These are phyloP conservation scores for Coemansia sp. DNA, from an alignment of 192 early-diverging fungal species.

Conservation along the genomic window DNA sequence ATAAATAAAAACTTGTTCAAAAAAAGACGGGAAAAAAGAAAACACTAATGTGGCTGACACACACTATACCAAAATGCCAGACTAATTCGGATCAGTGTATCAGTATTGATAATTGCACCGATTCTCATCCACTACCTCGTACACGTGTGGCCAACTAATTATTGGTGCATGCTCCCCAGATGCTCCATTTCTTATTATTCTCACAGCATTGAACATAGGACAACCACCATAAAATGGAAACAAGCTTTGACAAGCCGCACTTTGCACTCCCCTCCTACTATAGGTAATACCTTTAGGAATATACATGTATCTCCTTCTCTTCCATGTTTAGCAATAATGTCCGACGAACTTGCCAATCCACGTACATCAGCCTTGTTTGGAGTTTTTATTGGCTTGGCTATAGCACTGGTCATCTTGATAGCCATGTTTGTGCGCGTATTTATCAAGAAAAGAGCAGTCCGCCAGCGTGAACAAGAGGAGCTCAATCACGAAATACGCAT, in stretches of 20 bases:
- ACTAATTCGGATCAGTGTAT: background rate
- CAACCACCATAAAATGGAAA: background rate
- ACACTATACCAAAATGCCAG: background rate
- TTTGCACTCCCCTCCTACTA: background rate
- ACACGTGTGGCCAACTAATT: background rate
- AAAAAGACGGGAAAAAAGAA: no score
- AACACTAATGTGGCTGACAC: background rate
- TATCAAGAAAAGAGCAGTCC: background rate
- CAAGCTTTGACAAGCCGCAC: background rate
- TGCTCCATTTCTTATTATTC: background rate
- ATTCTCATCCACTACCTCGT: background rate
- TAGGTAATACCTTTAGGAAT: background rate
- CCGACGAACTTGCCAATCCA: background rate
- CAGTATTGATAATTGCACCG: background rate
- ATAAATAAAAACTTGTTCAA: no score
- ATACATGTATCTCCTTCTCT: background rate
- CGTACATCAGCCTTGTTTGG: slow-evolving; percentile 4
- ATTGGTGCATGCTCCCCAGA: background rate
- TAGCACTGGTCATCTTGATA: background rate
- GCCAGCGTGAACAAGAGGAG: background rate
- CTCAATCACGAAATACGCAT: background rate
- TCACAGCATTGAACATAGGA: background rate
- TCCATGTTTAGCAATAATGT: background rate
- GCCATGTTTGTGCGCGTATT: background rate
- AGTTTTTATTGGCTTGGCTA: background rate